These are phyloP conservation scores for Fusarium coicis DNA, from an alignment of 2,329 filamentous ascomycete genomes.

Conservation along the genomic window DNA sequence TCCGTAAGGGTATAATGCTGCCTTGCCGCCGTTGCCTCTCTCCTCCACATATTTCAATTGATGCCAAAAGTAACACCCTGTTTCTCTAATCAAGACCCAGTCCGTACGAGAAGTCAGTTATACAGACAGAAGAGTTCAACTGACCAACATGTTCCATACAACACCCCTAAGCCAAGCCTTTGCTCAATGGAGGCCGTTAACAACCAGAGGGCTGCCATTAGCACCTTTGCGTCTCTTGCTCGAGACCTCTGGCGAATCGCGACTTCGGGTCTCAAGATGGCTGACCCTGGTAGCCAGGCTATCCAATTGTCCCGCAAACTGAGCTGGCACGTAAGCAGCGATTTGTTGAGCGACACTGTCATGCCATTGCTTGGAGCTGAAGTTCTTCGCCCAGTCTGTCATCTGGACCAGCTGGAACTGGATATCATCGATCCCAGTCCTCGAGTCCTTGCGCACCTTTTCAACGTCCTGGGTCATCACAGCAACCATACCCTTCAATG, in stretches of 20 bases:
- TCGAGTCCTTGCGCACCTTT: conserved; percentile 27
- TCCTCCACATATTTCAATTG: not conserved
- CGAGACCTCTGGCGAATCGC: conserved; percentile 6
- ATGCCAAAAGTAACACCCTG: conserved; percentile 3
- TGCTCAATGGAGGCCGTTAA: conserved; percentile 21
- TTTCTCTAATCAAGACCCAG: not conserved
- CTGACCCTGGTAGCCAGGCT: conserved; percentile 33
- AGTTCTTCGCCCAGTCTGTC: conserved; percentile 60
- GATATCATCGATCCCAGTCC: conserved; percentile 47
- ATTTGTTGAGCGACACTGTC: conserved; percentile 54
- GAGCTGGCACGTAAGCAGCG: conserved; percentile 41
- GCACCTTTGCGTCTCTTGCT: conserved; percentile 39
- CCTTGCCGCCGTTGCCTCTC: conserved; percentile 2
- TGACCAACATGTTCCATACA: not conserved
- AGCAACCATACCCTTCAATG: conserved; percentile 2
- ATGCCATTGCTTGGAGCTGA: conserved; percentile 57
- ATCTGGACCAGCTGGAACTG: conserved; percentile 53
- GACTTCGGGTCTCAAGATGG: conserved; percentile 31
- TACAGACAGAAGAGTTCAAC: not conserved
- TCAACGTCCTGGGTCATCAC: conserved; percentile 7
- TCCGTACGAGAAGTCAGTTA: conserved; percentile 1
- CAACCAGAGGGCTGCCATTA: conserved; percentile 31
- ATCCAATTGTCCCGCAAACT: conserved; percentile 31
- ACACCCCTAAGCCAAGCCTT: not conserved
- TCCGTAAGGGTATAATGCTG: conserved; percentile 33